Conservation (phyloP, 176 grass and related monocot species). For the Zizania latifolia region DNA sequence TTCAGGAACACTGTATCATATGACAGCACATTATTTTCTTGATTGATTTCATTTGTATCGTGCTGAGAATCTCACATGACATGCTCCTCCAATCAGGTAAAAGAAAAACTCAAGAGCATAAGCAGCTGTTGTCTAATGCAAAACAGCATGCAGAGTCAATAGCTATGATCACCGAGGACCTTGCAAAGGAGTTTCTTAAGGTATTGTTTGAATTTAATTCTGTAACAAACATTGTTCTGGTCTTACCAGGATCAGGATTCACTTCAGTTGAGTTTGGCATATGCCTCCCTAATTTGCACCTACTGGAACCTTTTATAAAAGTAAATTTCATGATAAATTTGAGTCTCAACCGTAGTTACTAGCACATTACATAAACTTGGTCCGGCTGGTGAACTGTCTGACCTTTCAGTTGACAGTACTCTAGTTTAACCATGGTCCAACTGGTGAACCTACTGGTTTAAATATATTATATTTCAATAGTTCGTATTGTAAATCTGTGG, state of each 20-base stretch:
- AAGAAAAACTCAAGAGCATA: conserved; percentile 56
- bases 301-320: background rate
- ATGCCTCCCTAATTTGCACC: background rate
- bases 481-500: too few species aligned
- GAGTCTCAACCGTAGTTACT: too few species aligned
- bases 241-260: background rate
- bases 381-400: too few species aligned
- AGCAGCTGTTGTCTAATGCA: conserved; percentile 34
- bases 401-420: too few species aligned
- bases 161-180: conserved; percentile 56
- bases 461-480: too few species aligned
- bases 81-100: conserved; percentile 38
- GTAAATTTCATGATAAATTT: too few species aligned
- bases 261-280: background rate
- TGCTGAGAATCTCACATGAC: background rate
- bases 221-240: background rate
- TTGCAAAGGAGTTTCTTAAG: conserved; percentile 52
- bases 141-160: conserved; percentile 76
- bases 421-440: too few species aligned
- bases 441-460: too few species aligned
- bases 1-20: background rate
- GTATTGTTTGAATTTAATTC: conserved; percentile 33
- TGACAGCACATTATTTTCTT: background rate
- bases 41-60: background rate
- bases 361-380: too few species aligned